Evolutionary conservation across 768 basidiomycete genomes (phyloP).

Genomic region (Termitomyces sp.): DNA sequence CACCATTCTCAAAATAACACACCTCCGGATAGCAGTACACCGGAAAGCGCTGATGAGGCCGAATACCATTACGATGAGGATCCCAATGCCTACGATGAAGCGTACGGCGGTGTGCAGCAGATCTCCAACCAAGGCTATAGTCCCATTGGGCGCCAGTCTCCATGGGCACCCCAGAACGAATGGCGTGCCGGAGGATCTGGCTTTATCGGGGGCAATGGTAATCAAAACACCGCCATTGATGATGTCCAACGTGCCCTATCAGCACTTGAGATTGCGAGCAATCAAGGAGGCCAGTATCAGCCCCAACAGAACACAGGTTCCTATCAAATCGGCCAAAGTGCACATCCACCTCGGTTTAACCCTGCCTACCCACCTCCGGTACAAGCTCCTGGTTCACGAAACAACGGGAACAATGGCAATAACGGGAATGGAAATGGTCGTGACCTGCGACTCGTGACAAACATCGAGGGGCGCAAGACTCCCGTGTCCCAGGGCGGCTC

Average conservation of each 20-base stretch:
- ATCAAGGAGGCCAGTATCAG: constrained; percentile 23
- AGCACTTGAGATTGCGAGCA: constrained; percentile 56
- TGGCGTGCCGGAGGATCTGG: constrained; percentile 43
- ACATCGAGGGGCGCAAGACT: constrained; percentile 66
- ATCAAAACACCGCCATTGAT: constrained; percentile 48
- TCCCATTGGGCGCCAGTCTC: constrained; percentile 59
- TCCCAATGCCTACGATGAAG: constrained; percentile 52
- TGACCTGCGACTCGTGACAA: constrained; percentile 56
- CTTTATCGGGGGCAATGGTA: constrained; percentile 13
- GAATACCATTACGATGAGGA: constrained; percentile 53
- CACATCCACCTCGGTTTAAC: constrained; percentile 71
- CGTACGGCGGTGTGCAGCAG: constrained; percentile 44
- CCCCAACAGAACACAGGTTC: constrained; percentile 23
- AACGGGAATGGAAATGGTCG: constrained; percentile 34
- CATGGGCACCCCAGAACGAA: constrained; percentile 62
- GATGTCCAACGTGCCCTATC: constrained; percentile 76
- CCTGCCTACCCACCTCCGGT: constrained; percentile 42
- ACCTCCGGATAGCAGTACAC: constrained; percentile 31
- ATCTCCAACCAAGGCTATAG: constrained; percentile 33
- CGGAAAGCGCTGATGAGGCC: constrained; percentile 45
- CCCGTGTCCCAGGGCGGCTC: constrained; percentile 35
- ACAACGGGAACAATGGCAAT: constrained; percentile 34
- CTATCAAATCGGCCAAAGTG: constrained; percentile 47
- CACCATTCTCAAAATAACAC: constrained; percentile 33
- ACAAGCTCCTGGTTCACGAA: constrained; percentile 35